Base-by-base conservation (phyloP, 2,329 filamentous ascomycete genomes). In the Talaromyces piceae region DNA sequence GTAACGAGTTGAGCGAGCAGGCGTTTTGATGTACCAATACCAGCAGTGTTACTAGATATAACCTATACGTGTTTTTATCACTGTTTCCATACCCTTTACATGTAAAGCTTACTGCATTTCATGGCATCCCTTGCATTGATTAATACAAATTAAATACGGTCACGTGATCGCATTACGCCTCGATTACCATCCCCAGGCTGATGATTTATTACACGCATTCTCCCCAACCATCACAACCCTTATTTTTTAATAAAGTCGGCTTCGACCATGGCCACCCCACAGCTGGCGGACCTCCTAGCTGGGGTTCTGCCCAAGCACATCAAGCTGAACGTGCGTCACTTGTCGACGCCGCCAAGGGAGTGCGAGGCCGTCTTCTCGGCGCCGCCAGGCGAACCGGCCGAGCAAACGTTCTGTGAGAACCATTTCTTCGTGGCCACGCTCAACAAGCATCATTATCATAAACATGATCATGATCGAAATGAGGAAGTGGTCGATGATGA, bases 361-460 rank as follows among this genome's bases (percentile, higher is more conserved):
- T 86, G 83, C 56, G 78, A 83, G 7, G 79, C 91, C 13, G 80
- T 98, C 41, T 96, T 86, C 71, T 84, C 87, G 30, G 79, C 91
- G 28, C 83, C 88, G 3, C 87, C 88, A 4, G 82, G 84, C 52
- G 74, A 81, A 57, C 79, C 80, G 41, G 79, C 86, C 7, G 86
- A 94, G 63, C 78, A 81, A 54, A 98, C 93, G 0, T 91, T 85
- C 60, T 86, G 88, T 71, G 89, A 95, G 67, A 90, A 81, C 44
- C 93, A 98, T 66, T 95, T 87, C 57, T 72, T 88, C 18, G 73
- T 79, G 5, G 76, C 82, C 18, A 81, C 80, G 1, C 75, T 81
- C 54, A 59, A 61, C 41, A n/a, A n/a, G n/a, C n/a, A n/a, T n/a
- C n/a, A n/a, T n/a, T n/a, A n/a, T n/a, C n/a, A n/a, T n/a, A n/a